Evolutionary conservation across 495 filamentous ascomycete genomes (phyloP).

Genomic region (Podospora pseudopauciseta): DNA sequence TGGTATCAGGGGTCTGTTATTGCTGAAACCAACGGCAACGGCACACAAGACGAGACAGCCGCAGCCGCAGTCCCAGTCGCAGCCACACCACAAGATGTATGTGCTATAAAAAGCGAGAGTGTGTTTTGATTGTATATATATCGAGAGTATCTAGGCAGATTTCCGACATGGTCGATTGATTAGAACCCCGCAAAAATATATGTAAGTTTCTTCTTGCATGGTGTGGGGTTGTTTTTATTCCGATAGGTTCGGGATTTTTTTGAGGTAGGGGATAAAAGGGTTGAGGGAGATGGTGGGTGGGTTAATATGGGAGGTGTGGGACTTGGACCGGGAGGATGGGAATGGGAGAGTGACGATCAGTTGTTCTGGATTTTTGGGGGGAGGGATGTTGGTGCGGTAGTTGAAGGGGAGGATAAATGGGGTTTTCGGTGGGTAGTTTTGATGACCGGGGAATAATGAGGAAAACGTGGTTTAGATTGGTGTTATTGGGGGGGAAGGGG

Average conservation of each 20-base stretch:
- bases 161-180: neutral
- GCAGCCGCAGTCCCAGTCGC: neutral
- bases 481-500: neutral
- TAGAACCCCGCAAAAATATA: neutral
- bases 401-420: neutral
- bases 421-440: neutral
- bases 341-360: neutral
- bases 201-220: neutral
- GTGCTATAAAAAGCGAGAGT: neutral
- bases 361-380: neutral
- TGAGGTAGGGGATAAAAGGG: neutral
- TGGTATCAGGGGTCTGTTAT: neutral
- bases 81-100: neutral
- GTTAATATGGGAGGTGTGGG: neutral
- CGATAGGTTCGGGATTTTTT: neutral
- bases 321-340: neutral
- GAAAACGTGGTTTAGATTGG: neutral
- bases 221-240: neutral
- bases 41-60: neutral
- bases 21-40: neutral
- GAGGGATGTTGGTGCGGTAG: neutral
- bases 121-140: neutral
- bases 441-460: neutral
- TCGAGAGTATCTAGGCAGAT: neutral
- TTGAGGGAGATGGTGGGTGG: neutral